Percentiles rank a stretch among this genome's conserved stretches.
Conservation (phyloP, 768 basidiomycete genomes). For the Mycena sanguinolenta region DNA sequence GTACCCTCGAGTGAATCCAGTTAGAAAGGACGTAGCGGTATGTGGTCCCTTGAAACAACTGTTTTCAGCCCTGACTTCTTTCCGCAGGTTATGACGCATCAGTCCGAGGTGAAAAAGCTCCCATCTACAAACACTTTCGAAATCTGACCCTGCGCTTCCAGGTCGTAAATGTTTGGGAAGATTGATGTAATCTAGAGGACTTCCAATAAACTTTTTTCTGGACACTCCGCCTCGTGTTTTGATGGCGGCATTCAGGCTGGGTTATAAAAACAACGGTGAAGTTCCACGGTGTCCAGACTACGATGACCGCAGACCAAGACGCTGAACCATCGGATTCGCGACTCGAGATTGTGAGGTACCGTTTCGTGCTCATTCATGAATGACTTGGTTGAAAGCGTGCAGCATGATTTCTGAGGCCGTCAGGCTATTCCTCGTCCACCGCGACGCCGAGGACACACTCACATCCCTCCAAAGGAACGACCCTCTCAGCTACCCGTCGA, state of each 20-base stretch:
- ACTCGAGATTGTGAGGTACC: conserved; percentile 10
- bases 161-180: conserved; percentile 45
- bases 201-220: conserved; percentile 1
- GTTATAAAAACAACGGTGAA: neutral
- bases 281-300: neutral
- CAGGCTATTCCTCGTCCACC: conserved; percentile 11
- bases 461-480: neutral
- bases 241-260: neutral
- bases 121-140: neutral
- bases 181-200: conserved; percentile 18
- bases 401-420: conserved; percentile 23
- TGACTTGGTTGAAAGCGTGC: neutral
- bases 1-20: conserved; percentile 82
- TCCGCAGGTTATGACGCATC: conserved; percentile 78
- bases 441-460: conserved; percentile 10
- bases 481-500: conserved; percentile 4
- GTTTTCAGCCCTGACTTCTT: neutral
- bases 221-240: neutral
- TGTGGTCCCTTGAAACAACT: neutral
- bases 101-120: conserved; percentile 66
- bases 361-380: neutral
- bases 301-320: neutral
- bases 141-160: conserved; percentile 43
- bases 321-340: neutral
- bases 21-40: conserved; percentile 79